Conservation (phyloP, 83 land plant species). For the Isoetes engelmannii region DNA sequence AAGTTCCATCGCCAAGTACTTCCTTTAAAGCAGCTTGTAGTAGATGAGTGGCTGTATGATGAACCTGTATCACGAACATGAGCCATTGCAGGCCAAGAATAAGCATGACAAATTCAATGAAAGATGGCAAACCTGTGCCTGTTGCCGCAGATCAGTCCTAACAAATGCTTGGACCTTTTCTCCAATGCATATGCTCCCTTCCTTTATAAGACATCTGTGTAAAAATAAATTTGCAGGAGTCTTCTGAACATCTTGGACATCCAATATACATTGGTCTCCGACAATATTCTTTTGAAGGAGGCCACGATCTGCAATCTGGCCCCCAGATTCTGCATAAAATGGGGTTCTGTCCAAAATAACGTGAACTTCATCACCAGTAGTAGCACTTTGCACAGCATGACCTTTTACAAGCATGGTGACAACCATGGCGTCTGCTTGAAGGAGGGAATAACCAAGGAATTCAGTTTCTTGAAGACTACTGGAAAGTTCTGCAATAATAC, state of each 20-base stretch:
- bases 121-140: slow-evolving; percentile 54
- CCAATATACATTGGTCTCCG: slow-evolving; percentile 19
- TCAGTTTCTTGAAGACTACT: slow-evolving; percentile 53
- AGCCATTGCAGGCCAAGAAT: background rate
- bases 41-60: slow-evolving; percentile 96
- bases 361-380: slow-evolving; percentile 70
- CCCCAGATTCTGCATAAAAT: slow-evolving; percentile 97
- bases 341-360: slow-evolving; percentile 71
- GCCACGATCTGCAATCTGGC: slow-evolving; percentile 86
- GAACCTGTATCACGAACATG: slow-evolving; percentile 46
- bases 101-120: too few species aligned
- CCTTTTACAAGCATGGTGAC: slow-evolving; percentile 58
- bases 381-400: slow-evolving; percentile 47
- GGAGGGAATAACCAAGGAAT: slow-evolving; percentile 72
- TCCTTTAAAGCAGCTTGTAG: slow-evolving; percentile 85
- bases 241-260: slow-evolving; percentile 76
- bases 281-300: slow-evolving; percentile 30
- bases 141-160: slow-evolving; percentile 53
- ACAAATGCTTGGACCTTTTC: slow-evolving; percentile 64
- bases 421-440: slow-evolving; percentile 43
- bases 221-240: slow-evolving; percentile 54
- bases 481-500: slow-evolving; percentile 39
- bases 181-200: slow-evolving; percentile 66
- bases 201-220: slow-evolving; percentile 63
- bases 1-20: slow-evolving; percentile 72